phyloP scores from a whole-genome alignment of 371 early-diverging fungal genomes.

The Syncephalastrum monosporum region DNA sequence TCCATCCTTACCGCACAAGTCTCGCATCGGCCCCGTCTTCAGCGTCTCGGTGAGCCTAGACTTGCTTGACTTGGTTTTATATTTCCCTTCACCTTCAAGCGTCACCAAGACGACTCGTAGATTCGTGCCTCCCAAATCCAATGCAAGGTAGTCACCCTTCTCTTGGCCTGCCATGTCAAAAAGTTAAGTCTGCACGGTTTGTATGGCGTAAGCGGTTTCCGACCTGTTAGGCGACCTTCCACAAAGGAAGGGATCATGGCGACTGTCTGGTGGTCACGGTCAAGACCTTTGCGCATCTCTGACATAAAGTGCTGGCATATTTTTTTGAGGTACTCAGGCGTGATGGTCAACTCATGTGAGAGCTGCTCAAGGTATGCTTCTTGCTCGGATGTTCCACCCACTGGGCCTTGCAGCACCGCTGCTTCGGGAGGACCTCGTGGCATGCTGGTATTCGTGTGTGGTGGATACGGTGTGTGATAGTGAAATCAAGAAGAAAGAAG shows the following conservation, averaged over 20 bases:
- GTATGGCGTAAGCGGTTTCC: background rate
- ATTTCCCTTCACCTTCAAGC: conserved; percentile 75
- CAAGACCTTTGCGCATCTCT: conserved; percentile 78
- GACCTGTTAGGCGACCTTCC: conserved; percentile 52
- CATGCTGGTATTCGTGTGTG: background rate
- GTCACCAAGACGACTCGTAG: conserved; percentile 87
- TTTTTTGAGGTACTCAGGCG: conserved; percentile 53
- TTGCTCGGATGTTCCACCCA: conserved; percentile 51
- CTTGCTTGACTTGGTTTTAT: conserved; percentile 71
- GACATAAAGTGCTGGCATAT: conserved; percentile 67
- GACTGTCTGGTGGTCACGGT: conserved; percentile 57
- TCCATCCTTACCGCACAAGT: conserved; percentile 39
- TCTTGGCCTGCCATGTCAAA: conserved; percentile 57
- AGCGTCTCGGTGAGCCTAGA: conserved; percentile 77
- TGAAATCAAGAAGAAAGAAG: background rate
- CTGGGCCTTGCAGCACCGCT: conserved; percentile 9
- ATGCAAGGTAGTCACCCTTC: conserved; percentile 81
- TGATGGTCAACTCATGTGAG: conserved; percentile 58
- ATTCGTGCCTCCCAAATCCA: conserved; percentile 96
- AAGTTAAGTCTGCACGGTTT: background rate
- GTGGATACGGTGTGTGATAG: background rate
- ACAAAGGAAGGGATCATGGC: conserved; percentile 84
- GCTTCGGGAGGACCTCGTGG: conserved; percentile 17
- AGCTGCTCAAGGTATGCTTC: conserved; percentile 46
- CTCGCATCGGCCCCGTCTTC: conserved; percentile 63